Base-by-base conservation (phyloP, 805 yeast species). In the Hermanozyma aechmeae region DNA sequence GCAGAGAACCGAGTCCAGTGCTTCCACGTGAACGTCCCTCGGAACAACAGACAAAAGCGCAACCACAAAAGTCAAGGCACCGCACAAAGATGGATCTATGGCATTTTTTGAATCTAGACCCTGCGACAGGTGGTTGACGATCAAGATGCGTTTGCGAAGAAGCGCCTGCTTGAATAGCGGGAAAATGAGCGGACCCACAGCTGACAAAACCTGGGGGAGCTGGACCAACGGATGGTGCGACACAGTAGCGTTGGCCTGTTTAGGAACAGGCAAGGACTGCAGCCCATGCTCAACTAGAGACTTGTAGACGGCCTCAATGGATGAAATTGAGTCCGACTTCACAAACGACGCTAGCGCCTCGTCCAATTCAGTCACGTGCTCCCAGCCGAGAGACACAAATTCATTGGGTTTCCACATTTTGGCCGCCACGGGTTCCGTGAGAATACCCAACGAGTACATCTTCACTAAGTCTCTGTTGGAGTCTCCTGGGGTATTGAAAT, bases 11-110 rank as follows among this genome's bases (percentile, higher is more conserved):
- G 28, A 36, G 16, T 25, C 31, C 12, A 29, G 32, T 8, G 35
- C 23, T 25, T 36, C 39, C 20, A 53, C 48, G 4, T 53, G 45
- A 11, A 73, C 50, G 25, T 76, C 79, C 29, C 65, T 59, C 0
- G 92, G 89, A 4, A 80, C 61, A 3, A 76, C 55, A 1, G 83
- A 68, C n/a, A 82, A 44, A 10, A 79, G 56, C 3, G 81, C 63
- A 0, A 80, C 45, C 15, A 79, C 56, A 44, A 77, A 79, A 4
- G 73, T 62, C 47, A 69, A 72, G 11, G 73, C 62, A 27, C 75
- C 51, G 15, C 47, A 31, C 5, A 32, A 30, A 7, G 37, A 32
- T 4, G 37, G 39, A 23, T 40, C 42, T 8, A 40, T 30, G 17
- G 16, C 26, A 13, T 24, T 23, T 9, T 30, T 16, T n/a, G n/a